phyloP scores from a whole-genome alignment of 2,329 filamentous ascomycete species.

The Penicillium sp. region DNA sequence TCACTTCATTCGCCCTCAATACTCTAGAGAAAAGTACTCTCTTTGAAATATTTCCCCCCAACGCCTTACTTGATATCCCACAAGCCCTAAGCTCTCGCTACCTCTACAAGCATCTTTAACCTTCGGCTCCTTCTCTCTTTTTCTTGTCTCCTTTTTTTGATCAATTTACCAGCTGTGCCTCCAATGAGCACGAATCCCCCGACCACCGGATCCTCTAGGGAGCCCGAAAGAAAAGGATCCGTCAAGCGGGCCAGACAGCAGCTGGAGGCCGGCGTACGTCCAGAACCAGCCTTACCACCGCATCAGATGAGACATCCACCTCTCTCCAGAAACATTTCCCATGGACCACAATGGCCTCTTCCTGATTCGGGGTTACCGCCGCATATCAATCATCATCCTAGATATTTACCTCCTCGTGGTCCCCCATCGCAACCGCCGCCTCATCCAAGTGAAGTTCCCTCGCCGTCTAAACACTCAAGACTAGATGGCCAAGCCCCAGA shows the following conservation, averaged over 20 bases:
- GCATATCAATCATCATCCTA: slow-evolving; percentile 28
- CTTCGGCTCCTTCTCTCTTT: not conserved
- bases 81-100: slow-evolving; percentile 2
- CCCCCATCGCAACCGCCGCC: slow-evolving; percentile 45
- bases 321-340: slow-evolving; percentile 28
- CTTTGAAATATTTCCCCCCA: not conserved
- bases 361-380: slow-evolving; percentile 29
- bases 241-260: slow-evolving; percentile 38
- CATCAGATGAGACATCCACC: slow-evolving; percentile 12
- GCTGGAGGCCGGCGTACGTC: slow-evolving; percentile 34
- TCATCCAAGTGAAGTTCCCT: slow-evolving; percentile 40
- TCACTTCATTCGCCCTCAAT: not conserved
- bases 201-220: slow-evolving; percentile 11
- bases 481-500: slow-evolving; percentile 27
- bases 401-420: slow-evolving; percentile 31
- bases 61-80: slow-evolving; percentile 11
- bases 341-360: slow-evolving; percentile 49
- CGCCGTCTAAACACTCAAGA: slow-evolving; percentile 39
- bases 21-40: not conserved
- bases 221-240: slow-evolving; percentile 31
- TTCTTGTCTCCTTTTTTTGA: not conserved
- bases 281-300: slow-evolving; percentile 14
- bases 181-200: slow-evolving; percentile 24
- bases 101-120: not conserved
- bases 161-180: not conserved